Evolutionary conservation across 2,329 filamentous ascomycete species (phyloP).

Genomic region (Boeremia lycopersici): DNA sequence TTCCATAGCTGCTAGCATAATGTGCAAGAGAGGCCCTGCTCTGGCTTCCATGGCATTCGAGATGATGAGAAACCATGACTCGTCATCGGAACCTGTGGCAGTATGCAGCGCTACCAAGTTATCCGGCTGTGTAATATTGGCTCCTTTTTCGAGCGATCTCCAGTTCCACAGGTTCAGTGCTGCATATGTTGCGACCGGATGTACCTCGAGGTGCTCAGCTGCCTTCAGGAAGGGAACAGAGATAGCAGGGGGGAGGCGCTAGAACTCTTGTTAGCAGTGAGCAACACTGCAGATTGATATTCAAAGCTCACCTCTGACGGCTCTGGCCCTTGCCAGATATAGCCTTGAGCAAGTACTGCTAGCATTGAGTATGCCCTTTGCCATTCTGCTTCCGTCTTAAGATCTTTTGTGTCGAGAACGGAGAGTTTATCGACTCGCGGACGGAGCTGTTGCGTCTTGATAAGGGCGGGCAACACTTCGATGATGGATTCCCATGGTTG

Average conservation of each 20-base stretch:
- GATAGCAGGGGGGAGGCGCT: conserved; percentile 42
- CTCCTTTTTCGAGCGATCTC: conserved; percentile 24
- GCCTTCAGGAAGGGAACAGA: conserved; percentile 37
- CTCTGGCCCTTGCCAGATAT: conserved; percentile 77
- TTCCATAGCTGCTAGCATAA: conserved; percentile 55
- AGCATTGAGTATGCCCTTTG: conserved; percentile 76
- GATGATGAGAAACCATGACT: conserved; percentile 57
- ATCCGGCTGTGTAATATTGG: conserved; percentile 36
- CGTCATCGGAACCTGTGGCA: conserved; percentile 42
- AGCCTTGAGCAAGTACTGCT: conserved; percentile 74
- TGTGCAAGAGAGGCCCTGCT: conserved; percentile 53
- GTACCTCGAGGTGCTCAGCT: conserved; percentile 41
- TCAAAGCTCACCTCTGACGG: conserved; percentile 66
- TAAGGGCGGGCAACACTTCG: conserved; percentile 75
- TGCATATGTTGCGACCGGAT: conserved; percentile 44
- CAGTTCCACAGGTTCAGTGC: conserved; percentile 46
- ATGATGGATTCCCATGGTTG: conserved; percentile 84
- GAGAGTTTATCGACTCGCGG: conserved; percentile 74
- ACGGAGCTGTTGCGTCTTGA: conserved; percentile 76
- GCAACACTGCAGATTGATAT: neutral
- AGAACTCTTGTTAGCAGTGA: conserved; percentile 13
- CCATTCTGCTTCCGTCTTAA: conserved; percentile 83
- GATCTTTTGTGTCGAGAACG: conserved; percentile 72
- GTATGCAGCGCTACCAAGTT: conserved; percentile 39
- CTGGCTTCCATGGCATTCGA: conserved; percentile 60